Conservation (phyloP, 2,329 filamentous ascomycete genomes). For the Pseudogymnoascus sp. region DNA sequence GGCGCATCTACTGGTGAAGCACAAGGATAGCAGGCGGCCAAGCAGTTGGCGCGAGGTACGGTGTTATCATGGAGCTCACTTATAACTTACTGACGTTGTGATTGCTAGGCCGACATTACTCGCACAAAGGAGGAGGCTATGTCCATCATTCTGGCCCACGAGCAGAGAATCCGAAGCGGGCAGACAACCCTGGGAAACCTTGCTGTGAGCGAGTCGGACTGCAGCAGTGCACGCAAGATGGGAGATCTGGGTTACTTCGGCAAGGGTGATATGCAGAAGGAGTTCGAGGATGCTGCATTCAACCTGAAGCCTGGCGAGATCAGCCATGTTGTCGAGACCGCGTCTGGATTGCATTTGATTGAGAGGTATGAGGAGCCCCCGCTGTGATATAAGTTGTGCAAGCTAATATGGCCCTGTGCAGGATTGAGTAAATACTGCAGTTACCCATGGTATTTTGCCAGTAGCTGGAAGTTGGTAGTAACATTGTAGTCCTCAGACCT, state of each 20-base stretch:
- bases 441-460: not conserved
- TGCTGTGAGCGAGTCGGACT: conserved; percentile 85
- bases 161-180: conserved; percentile 67
- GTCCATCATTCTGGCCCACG: conserved; percentile 66
- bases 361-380: conserved; percentile 55
- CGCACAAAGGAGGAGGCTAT: conserved; percentile 81
- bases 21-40: conserved; percentile 77
- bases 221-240: conserved; percentile 87
- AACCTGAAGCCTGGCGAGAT: conserved; percentile 80
- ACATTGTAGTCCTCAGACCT: not conserved
- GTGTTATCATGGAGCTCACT: conserved; percentile 9
- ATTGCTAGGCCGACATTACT: conserved; percentile 63
- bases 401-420: not conserved
- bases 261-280: conserved; percentile 93
- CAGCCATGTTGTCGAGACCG: conserved; percentile 81
- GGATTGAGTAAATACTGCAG: conserved; percentile 4
- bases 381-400: not conserved
- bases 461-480: not conserved
- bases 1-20: conserved; percentile 90
- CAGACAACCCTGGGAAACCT: conserved; percentile 68
- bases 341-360: conserved; percentile 91
- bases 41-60: conserved; percentile 80
- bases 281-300: conserved; percentile 96
- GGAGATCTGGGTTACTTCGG: conserved; percentile 95
- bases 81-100: conserved; percentile 12